Conservation (phyloP, 2,329 filamentous ascomycete genomes). For the Verticillium nubilum region DNA sequence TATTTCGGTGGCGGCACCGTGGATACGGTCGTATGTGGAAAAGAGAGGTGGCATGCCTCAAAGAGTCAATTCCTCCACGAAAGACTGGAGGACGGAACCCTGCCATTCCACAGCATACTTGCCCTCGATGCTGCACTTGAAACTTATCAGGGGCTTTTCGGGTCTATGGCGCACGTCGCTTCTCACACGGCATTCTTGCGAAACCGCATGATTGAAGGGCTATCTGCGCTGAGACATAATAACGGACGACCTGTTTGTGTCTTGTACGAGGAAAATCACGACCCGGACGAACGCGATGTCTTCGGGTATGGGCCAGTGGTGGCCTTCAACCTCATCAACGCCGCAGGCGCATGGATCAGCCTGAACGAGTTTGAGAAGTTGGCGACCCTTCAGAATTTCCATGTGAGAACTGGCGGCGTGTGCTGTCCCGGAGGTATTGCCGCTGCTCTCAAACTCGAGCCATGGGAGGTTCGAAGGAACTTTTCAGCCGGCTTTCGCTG, state of each 20-base stretch:
- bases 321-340: conserved; percentile 75
- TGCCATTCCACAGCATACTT: conserved; percentile 86
- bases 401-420: conserved; percentile 80
- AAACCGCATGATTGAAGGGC: conserved; percentile 48
- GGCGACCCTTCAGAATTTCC: conserved; percentile 70
- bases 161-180: conserved; percentile 63
- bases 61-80: conserved; percentile 72
- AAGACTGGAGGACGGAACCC: conserved; percentile 81
- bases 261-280: conserved; percentile 49
- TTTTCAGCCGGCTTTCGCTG: conserved; percentile 83
- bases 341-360: conserved; percentile 67
- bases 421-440: conserved; percentile 91
- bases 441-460: conserved; percentile 62
- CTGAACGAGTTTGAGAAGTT: conserved; percentile 85
- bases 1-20: conserved; percentile 97
- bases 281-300: conserved; percentile 25
- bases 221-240: conserved; percentile 58
- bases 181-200: conserved; percentile 65
- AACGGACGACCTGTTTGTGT: conserved; percentile 63
- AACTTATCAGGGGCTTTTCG: conserved; percentile 64
- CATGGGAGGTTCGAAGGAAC: conserved; percentile 79
- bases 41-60: conserved; percentile 75
- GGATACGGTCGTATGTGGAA: conserved; percentile 76
- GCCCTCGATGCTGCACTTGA: conserved; percentile 72
- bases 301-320: conserved; percentile 59